Evolutionary conservation across 495 filamentous ascomycete genomes (phyloP).

Genomic region (Aspergillus asperescens): DNA sequence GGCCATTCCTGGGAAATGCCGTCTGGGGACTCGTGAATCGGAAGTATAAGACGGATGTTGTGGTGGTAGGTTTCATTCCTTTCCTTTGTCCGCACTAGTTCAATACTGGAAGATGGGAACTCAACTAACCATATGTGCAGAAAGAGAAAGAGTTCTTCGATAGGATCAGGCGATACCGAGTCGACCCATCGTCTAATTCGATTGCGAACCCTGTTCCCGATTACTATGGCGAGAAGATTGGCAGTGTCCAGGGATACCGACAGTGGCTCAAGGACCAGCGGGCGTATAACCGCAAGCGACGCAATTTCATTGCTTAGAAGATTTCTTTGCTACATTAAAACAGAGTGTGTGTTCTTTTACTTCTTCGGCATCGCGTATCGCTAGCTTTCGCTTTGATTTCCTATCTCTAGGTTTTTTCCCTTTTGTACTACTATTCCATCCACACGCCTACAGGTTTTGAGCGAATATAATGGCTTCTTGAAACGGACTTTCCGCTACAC

Average conservation of each 20-base stretch:
- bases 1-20: conserved; percentile 70
- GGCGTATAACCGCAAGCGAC: conserved; percentile 91
- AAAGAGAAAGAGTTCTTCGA: conserved; percentile 91
- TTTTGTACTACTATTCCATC: background rate
- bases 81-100: background rate
- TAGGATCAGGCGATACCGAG: conserved; percentile 80
- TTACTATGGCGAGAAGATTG: conserved; percentile 86
- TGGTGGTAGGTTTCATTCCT: conserved; percentile 46
- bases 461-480: conserved; percentile 2
- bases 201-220: conserved; percentile 67
- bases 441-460: background rate
- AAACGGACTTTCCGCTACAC: too few relatives aligned
- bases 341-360: background rate
- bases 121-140: conserved; percentile 41
- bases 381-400: background rate
- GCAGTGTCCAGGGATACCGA: conserved; percentile 81
- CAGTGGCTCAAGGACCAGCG: conserved; percentile 96
- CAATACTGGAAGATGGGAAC: background rate
- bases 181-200: conserved; percentile 71
- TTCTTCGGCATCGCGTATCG: background rate
- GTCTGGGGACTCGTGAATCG: conserved; percentile 69
- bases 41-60: conserved; percentile 61
- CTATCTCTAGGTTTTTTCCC: background rate
- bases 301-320: conserved; percentile 48
- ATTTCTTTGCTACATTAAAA: background rate